These are phyloP conservation scores for Coemansia guatemalensis DNA, from an alignment of 192 early-diverging fungal genomes.

Conservation along the genomic window DNA sequence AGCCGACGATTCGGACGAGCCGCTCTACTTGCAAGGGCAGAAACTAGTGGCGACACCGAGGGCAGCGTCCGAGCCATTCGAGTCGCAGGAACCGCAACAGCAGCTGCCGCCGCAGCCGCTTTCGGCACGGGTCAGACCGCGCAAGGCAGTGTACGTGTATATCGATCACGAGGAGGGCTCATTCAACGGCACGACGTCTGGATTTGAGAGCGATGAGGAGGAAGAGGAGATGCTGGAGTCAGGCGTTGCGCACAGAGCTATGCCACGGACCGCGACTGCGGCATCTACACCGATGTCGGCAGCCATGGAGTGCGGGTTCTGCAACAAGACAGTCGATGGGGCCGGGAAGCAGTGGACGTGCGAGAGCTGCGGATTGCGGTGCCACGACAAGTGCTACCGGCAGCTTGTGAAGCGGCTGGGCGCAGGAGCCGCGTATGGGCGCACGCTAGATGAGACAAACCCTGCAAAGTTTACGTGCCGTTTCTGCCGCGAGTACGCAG, in stretches of 20 bases:
- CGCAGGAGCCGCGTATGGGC: not conserved
- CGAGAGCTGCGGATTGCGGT: conserved; percentile 9
- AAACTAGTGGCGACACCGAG: too few relatives aligned
- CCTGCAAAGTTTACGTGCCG: conserved; percentile 14
- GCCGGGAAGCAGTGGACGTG: not conserved
- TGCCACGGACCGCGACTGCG: not conserved
- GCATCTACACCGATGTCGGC: not conserved
- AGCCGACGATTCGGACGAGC: too few relatives aligned
- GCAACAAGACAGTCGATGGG: not conserved
- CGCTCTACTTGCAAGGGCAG: too few relatives aligned
- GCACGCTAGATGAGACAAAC: not conserved
- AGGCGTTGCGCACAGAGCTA: not conserved
- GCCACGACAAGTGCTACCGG: conserved; percentile 19
- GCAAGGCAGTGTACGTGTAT: not conserved
- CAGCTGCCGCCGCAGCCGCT: not conserved
- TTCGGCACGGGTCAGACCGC: too few relatives aligned
- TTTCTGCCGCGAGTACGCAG: conserved; percentile 15
- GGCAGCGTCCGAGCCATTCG: too few relatives aligned
- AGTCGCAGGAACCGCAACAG: not conserved
- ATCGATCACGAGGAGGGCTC: conserved; percentile 19
- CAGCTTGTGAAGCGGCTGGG: conserved; percentile 4
- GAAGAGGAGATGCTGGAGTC: too few relatives aligned
- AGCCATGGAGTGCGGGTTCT: conserved; percentile 4
- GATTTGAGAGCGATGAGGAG: not conserved
- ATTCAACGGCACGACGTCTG: not conserved